Evolutionary conservation across 2,329 filamentous ascomycete genomes (phyloP), one percentile per base, ranked within the genome.

Genomic region (Thielaviopsis ethacetica): DNA sequence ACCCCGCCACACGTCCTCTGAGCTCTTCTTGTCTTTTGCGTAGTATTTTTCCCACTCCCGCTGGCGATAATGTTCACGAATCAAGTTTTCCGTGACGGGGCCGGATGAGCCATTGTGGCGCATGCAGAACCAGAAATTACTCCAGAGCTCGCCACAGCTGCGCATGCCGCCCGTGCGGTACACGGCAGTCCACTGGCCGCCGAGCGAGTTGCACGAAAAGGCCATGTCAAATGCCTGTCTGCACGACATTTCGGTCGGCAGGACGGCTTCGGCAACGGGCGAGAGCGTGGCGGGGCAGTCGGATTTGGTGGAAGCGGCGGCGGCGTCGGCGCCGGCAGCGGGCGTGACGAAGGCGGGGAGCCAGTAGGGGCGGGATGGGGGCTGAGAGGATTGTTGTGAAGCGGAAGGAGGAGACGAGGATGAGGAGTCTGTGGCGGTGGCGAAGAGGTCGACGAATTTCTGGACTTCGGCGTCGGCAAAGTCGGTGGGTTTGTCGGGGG

Each of bases 121-220:
- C 91, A 97, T 96, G 76, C 93, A 98, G 73, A 96, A 91, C 87
- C 91, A 95, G 72, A 95, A 97, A 71, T 95, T 88, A 62, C 85
- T 80, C 90, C 91, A 96, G 63, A 90, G 84, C 64, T 94, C 86
- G 62, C 77, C 81, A 76, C 93, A 98, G 3, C 80, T 78, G 52
- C 85, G 81, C 66, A 95, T 74, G 50, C 76, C 74, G 62, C 93
- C 93, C 68, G 89, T 85, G 47, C 93, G 86, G 76, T 97, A 98
- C 44, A 97, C 80, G 66, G 89, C 83, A 66, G 87, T 90, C 76
- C 91, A 95, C 70, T 97, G 91, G 0, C 91, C 90, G 57, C 89
- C 91, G 9, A 95, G 76, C 0, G 86, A 89, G 69, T 93, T 88
- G 78, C 93, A 98, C 76, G 91, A 88, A 79, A 91, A 96, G 61